phyloP scores from a whole-genome alignment of 139 green algal species.

The Coccomyxa sp. region DNA sequence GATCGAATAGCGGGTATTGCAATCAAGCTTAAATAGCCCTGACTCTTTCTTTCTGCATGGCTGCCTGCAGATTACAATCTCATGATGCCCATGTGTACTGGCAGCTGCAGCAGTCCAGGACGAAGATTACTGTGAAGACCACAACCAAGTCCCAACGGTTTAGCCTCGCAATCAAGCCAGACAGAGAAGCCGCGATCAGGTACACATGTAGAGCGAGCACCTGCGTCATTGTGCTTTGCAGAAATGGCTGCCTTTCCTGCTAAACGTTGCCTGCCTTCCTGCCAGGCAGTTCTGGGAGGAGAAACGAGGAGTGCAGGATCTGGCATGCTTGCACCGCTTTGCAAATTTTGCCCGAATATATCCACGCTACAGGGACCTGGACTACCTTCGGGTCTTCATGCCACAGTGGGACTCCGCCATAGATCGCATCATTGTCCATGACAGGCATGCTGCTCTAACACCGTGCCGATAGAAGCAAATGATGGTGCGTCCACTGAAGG shows the following conservation, averaged over 20 bases:
- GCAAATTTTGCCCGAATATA: constrained; percentile 4
- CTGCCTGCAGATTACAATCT: no score
- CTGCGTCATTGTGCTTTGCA: not conserved
- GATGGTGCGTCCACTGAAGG: no score
- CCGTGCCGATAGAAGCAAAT: not conserved
- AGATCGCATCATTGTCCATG: not conserved
- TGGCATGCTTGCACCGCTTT: not conserved
- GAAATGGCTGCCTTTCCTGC: not conserved
- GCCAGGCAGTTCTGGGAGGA: not conserved
- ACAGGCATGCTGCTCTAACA: not conserved
- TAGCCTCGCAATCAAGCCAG: not conserved
- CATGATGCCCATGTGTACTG: no score
- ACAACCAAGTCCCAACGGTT: not conserved
- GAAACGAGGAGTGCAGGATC: not conserved
- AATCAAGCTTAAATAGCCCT: not conserved
- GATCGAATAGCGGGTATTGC: not conserved
- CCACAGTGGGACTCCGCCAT: constrained; percentile 3
- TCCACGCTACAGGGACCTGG: constrained; percentile 1
- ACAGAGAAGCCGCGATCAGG: not conserved
- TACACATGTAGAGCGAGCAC: not conserved
- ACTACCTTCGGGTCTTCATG: not conserved
- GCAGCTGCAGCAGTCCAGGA: not conserved
- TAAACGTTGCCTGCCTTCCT: not conserved
- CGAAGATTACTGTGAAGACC: not conserved
- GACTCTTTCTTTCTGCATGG: no score